Evolutionary conservation across 345 rosid species (phyloP).

Genomic region (Euphorbia pulcherrima): DNA sequence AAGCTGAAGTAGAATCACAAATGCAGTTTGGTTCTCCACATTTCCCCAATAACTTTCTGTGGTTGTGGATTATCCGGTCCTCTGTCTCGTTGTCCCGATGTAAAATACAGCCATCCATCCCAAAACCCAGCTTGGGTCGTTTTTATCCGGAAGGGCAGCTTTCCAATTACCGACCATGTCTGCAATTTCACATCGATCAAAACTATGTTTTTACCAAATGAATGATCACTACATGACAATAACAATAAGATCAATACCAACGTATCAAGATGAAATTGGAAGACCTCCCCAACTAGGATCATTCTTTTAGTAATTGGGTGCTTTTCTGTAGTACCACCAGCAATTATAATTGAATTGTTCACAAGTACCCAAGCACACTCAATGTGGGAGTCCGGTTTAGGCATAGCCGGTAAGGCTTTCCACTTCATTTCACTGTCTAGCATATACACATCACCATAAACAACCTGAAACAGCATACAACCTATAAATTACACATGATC

Average conservation of each 20-base stretch:
- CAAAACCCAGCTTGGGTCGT: conserved; percentile 59
- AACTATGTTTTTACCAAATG: background rate
- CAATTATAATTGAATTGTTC: conserved; percentile 67
- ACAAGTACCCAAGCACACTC: conserved; percentile 73
- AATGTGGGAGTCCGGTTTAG: conserved; percentile 77
- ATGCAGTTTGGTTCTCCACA: conserved; percentile 78
- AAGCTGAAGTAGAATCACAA: conserved; percentile 22
- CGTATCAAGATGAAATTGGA: conserved; percentile 58
- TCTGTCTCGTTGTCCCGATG: conserved; percentile 81
- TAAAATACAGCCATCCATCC: conserved; percentile 78
- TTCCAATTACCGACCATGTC: conserved; percentile 84
- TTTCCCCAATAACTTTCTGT: conserved; percentile 59
- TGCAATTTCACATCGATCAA: conserved; percentile 27
- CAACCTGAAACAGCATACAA: conserved; percentile 41
- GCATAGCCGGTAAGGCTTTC: conserved; percentile 65
- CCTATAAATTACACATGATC: background rate
- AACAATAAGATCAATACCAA: conserved; percentile 28
- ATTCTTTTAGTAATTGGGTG: conserved; percentile 74
- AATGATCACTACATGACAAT: background rate
- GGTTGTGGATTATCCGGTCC: conserved; percentile 84
- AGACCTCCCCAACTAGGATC: conserved; percentile 75
- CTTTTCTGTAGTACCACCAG: conserved; percentile 80
- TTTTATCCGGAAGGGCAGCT: conserved; percentile 75
- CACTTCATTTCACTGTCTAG: conserved; percentile 70
- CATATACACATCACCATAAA: conserved; percentile 77